Conservation (phyloP, 179 eudicot species). For the Gypsophila paniculata region DNA sequence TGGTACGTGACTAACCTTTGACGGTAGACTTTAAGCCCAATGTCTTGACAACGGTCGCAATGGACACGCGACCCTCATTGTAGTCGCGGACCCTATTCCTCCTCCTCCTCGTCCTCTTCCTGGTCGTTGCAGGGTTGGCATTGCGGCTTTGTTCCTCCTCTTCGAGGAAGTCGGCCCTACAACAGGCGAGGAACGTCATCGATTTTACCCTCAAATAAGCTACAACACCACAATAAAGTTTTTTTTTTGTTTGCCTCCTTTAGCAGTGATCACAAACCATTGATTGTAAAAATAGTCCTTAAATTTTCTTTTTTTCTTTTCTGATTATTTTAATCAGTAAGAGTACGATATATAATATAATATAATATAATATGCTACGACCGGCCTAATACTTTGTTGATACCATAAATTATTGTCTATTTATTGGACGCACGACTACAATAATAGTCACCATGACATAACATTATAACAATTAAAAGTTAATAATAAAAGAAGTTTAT, state of each 20-base stretch:
- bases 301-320: neutral
- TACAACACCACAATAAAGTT: neutral
- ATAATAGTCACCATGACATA: slow-evolving; percentile 13
- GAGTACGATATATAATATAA: no score
- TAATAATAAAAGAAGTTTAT: neutral
- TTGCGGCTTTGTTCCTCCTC: slow-evolving; percentile 23
- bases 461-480: neutral
- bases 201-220: slow-evolving; percentile 15
- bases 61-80: slow-evolving; percentile 21
- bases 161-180: slow-evolving; percentile 40
- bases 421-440: slow-evolving; percentile 37
- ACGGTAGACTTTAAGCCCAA: slow-evolving; percentile 34
- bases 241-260: slow-evolving; percentile 23
- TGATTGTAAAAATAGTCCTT: slow-evolving; percentile 21
- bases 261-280: slow-evolving; percentile 26
- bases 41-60: slow-evolving; percentile 42
- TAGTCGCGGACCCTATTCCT: slow-evolving; percentile 10
- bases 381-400: slow-evolving; percentile 28
- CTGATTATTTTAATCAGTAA: slow-evolving; percentile 15
- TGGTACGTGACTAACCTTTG: slow-evolving; percentile 31
- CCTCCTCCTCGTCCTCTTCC: slow-evolving; percentile 29
- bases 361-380: slow-evolving; percentile 5
- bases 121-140: slow-evolving; percentile 21
- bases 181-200: slow-evolving; percentile 55
- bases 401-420: slow-evolving; percentile 22